Percentiles rank a stretch among this genome's conserved stretches.
These are phyloP conservation scores for Rhodomyrtus psidioides DNA, from an alignment of 441 rosid genomes.

Conservation along the genomic window DNA sequence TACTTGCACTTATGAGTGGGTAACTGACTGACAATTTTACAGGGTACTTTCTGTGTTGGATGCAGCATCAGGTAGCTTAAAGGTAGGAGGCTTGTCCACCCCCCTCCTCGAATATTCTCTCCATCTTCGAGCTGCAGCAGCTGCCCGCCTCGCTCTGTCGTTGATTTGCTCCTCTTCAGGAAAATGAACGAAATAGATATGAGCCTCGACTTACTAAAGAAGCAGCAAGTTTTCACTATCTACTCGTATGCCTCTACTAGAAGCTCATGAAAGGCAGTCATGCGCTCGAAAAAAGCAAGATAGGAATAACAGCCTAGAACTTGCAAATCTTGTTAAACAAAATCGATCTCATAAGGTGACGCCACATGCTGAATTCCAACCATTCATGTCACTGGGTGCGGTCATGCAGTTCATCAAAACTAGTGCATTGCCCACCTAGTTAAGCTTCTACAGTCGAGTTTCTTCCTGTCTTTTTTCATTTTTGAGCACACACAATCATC, in stretches of 20 bases:
- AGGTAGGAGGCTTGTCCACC: constrained; percentile 66
- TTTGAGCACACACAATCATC: not conserved
- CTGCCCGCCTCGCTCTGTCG: constrained; percentile 66
- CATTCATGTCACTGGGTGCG: not conserved
- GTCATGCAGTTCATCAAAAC: not conserved
- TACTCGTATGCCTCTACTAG: not conserved
- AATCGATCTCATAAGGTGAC: not conserved
- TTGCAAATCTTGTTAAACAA: not conserved
- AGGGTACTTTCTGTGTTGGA: constrained; percentile 25
- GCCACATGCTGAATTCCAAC: not conserved
- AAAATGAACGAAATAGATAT: not conserved
- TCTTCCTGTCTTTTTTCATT: not conserved
- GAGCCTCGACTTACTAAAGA: not conserved
- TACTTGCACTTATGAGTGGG: not conserved
- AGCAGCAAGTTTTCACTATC: not conserved
- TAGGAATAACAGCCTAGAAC: not conserved
- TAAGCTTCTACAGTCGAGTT: not conserved
- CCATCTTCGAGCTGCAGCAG: constrained; percentile 86
- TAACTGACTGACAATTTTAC: not conserved
- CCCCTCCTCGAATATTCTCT: constrained; percentile 89
- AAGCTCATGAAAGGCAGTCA: not conserved
- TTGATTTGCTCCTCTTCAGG: constrained; percentile 72
- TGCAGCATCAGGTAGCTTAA: constrained; percentile 67
- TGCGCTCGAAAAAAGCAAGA: not conserved
- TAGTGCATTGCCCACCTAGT: not conserved